phyloP scores from a whole-genome alignment of 495 filamentous ascomycete genomes.

The Aspergillus biplanus region DNA sequence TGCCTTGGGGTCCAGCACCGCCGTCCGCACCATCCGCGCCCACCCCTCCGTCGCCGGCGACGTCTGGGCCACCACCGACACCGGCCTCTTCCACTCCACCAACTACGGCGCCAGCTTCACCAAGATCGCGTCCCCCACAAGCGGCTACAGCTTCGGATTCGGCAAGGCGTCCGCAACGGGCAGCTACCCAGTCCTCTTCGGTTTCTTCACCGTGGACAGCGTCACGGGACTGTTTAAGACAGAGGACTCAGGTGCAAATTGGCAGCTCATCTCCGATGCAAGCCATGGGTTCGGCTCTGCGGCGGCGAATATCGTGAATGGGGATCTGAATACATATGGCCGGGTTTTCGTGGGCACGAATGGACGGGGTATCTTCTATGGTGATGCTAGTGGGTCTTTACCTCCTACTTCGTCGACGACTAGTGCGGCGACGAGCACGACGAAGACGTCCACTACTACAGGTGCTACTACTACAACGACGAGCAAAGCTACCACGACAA shows the following conservation, averaged over 20 bases:
- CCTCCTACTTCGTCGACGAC: conserved; percentile 9
- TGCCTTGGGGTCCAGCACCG: conserved; percentile 14
- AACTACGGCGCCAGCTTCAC: conserved; percentile 18
- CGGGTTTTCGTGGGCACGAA: conserved; percentile 21
- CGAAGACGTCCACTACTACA: conserved; percentile 3
- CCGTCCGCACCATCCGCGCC: conserved; percentile 20
- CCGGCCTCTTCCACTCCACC: conserved; percentile 22
- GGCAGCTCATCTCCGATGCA: conserved; percentile 20
- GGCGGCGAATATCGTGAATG: conserved; percentile 20
- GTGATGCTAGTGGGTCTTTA: conserved; percentile 10
- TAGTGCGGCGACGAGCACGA: conserved; percentile 1
- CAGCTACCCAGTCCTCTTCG: conserved; percentile 13
- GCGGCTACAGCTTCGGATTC: conserved; percentile 19
- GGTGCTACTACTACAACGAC: conserved; percentile 5
- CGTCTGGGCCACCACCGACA: conserved; percentile 22
- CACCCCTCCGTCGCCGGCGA: conserved; percentile 21
- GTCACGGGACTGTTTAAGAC: conserved; percentile 19
- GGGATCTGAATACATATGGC: conserved; percentile 15
- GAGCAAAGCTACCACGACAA: conserved; percentile 1
- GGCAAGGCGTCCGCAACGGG: conserved; percentile 10
- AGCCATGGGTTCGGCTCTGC: conserved; percentile 20
- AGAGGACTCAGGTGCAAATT: conserved; percentile 16
- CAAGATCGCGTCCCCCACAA: conserved; percentile 12
- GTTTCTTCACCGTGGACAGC: conserved; percentile 22
- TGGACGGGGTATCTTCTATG: conserved; percentile 22